Evolutionary conservation across 139 green algal genomes (phyloP), one percentile per base, ranked within the genome.

Genomic region (Diplosphaera chodatii): DNA sequence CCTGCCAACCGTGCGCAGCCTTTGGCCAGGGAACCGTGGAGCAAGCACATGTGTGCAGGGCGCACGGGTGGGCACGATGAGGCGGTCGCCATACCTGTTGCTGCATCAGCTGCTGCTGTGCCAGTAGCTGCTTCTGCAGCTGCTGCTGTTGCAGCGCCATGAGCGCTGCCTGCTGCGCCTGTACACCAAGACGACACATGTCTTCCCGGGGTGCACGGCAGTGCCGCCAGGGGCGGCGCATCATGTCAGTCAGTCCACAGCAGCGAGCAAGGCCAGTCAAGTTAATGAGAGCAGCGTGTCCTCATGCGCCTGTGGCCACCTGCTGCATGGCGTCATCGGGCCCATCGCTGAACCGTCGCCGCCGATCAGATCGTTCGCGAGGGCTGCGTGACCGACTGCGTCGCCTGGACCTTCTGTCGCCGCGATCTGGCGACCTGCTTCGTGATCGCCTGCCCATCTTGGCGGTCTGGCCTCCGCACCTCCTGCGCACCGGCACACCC

Each of bases 61-160:
- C n/a, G n/a, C n/a, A n/a, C n/a, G n/a, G n/a, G n/a, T n/a, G n/a
- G n/a, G n/a, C n/a, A n/a, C n/a, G n/a, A n/a, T n/a, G n/a, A n/a
- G n/a, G n/a, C n/a, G n/a, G n/a, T 22, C 2, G 69, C 28, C 22
- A 3, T 18, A 74, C 74, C 74, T 83, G 78, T 66, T 80, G 73
- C 48, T 79, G 68, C 30, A 81, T 62, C 23, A 84, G 66, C 37
- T 86, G 66, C 72, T 89, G 84, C 73, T 87, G 81, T 30, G 78
- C 71, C 31, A 86, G 31, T 34, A 89, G 32, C 78, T 89, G 84
- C 69, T 84, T 76, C 69, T 88, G 84, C n/a, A 87, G 66, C 68
- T 85, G 70, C 40, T 82, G 72, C 72, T 89, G 82, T 62, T 86
- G 84, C 32, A 81, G 32, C 23, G 72, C 67, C 33, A 70, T 48